Base-by-base conservation (phyloP, 2,329 filamentous ascomycete genomes). In the Juglanconis juglandina region DNA sequence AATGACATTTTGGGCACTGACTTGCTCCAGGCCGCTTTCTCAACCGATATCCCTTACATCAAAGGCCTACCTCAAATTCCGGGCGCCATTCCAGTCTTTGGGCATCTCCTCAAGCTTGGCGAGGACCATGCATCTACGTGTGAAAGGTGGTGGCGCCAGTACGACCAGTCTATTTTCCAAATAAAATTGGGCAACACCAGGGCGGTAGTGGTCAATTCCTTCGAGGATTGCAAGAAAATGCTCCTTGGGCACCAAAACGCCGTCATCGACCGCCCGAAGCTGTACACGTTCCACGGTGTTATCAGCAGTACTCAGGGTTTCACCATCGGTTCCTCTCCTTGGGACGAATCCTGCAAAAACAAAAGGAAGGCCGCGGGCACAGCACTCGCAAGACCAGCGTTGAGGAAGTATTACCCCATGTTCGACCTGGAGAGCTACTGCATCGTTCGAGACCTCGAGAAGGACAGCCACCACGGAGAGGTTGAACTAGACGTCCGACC, bases 271-370 rank as follows among this genome's bases (percentile, higher is more conserved):
- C 72, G 79, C 0, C 79, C 79, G 0, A 82, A 73, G 37, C 70
- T 82, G 1, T 82, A 81, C 64, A 83, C 81, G 0, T 83, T 83
- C 67, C 81, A 83, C 62, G 79, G 78, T 3, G 71, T 83, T 53
- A 81, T 83, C 14, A 78, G 75, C 65, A 75, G 71, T 11, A 81
- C 79, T 0, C 79, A 83, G 64, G 81, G 81, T 1, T 83, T 83
- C 69, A 83, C 81, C 0, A 83, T 83, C 54, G 81, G 80, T n/a
- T 77, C 75, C 5, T 78, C 74, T 2, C 81, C 80, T 1, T 83
- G 80, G 81, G 79, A 82, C 56, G 77, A 80, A 30, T 80, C 76
- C 41, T 83, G 79, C 68, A 79, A 77, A 65, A 82, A 80, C 64
- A 81, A 81, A 66, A 73, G 81, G 1, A 82, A 81, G 63, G 79